phyloP scores from a whole-genome alignment of 129 eudicot species.

The Calendula officinalis region DNA sequence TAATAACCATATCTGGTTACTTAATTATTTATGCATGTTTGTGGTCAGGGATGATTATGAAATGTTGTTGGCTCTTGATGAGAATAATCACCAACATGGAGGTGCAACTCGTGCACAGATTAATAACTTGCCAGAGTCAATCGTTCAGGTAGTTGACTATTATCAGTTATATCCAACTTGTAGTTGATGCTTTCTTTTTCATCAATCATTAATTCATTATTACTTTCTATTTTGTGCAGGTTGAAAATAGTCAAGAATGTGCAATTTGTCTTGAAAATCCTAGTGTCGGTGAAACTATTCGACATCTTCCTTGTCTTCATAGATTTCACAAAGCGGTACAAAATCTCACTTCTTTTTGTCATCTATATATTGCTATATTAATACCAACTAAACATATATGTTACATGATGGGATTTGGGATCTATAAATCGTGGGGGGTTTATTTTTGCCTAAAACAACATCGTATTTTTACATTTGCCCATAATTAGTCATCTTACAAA shows the following conservation, averaged over 20 bases:
- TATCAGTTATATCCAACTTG: slow-evolving; percentile 6
- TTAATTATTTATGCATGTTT: slow-evolving; percentile 1
- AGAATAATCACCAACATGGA: slow-evolving; percentile 62
- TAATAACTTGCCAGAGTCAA: slow-evolving; percentile 68
- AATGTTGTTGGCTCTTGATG: slow-evolving; percentile 89
- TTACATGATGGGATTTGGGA: background rate
- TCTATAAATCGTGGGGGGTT: too few relatives aligned
- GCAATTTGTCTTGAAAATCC: slow-evolving; percentile 78
- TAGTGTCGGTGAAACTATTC: slow-evolving; percentile 59
- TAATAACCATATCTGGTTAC: too few relatives aligned
- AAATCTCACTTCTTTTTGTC: background rate
- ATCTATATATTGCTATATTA: background rate
- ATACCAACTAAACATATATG: slow-evolving; percentile 1
- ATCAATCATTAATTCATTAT: background rate
- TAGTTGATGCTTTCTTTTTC: background rate
- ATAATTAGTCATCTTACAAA: too few relatives aligned
- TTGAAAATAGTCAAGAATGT: slow-evolving; percentile 61
- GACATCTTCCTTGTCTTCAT: slow-evolving; percentile 91
- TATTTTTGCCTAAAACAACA: too few relatives aligned
- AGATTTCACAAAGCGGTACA: slow-evolving; percentile 82
- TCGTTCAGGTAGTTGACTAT: slow-evolving; percentile 49
- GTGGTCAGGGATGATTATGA: slow-evolving; percentile 67
- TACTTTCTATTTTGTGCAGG: slow-evolving; percentile 26
- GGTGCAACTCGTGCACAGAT: slow-evolving; percentile 69
- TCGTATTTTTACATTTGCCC: too few relatives aligned